Base-by-base conservation (phyloP, 305 asterid genomes). In the Rubia tinctorum region DNA sequence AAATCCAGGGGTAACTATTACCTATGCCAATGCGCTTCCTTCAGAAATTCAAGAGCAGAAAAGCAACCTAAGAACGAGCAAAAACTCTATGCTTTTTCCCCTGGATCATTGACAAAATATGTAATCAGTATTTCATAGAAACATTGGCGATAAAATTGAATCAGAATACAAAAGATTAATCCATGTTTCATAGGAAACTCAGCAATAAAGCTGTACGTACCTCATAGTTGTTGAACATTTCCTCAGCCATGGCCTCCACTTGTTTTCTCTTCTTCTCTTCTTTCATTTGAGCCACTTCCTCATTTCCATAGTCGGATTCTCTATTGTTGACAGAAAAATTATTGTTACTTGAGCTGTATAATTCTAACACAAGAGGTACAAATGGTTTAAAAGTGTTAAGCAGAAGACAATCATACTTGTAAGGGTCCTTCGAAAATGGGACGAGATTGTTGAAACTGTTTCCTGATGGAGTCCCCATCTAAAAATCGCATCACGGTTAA, bases 211-310 rank as follows among this genome's bases (percentile, higher is more conserved):
- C 67, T 69, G 72, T 44, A 83, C 84, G 27, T 39, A 88, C 96
- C 98, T 88, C 89, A 78, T 89, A 92, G 51, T 80, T 78, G 79
- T 91, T 89, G 74, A 95, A 95, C 23, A 92, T 81, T 83, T 92
- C 98, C 47, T 95, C 99, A 10, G 96, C 96, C 66, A 89, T 82
- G 71, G 97, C 95, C 81, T 95, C 98, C 98, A 88, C 88, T 85
- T 90, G 89, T 83, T 88, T 92, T 73, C 96, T 89, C 79, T 80
- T 89, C 75, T 87, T 89, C 88, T 95, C 98, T 80, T 86, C 95
- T 84, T 86, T 89, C 7, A 89, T 59, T 82, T 88, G 88, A 11
- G 89, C 87, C 30, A 88, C 87, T 64, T 87, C 90, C 79, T 88
- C 96, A 55, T 79, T 85, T 69, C 96, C 93, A 66, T 82, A 87